Conservation (phyloP, 306 rosid genomes). For the Crataegus laevigata region DNA sequence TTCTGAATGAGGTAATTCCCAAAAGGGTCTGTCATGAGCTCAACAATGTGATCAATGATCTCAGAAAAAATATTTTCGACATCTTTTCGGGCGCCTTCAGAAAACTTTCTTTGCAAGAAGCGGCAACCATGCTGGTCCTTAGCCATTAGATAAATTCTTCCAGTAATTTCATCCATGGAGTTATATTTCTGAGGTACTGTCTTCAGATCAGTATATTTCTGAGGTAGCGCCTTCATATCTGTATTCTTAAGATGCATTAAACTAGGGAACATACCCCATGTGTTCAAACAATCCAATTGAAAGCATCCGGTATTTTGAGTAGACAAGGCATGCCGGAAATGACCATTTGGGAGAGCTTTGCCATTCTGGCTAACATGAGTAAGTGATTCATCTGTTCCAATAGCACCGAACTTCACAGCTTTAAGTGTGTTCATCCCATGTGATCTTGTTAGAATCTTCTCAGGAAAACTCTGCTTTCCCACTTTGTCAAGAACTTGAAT, state of each 20-base stretch:
- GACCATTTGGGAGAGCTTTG: slow-evolving; percentile 17
- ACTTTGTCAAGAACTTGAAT: slow-evolving; percentile 21
- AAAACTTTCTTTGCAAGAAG: slow-evolving; percentile 44
- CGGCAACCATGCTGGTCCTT: slow-evolving; percentile 61
- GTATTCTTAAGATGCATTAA: slow-evolving; percentile 10
- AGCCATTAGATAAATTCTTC: slow-evolving; percentile 44
- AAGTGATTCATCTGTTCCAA: slow-evolving; percentile 27
- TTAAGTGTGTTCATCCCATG: slow-evolving; percentile 24
- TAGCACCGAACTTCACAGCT: slow-evolving; percentile 24
- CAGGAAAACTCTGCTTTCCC: slow-evolving; percentile 27
- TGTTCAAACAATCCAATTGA: slow-evolving; percentile 15
- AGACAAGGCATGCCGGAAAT: slow-evolving; percentile 12
- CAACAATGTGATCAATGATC: slow-evolving; percentile 41
- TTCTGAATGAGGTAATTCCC: slow-evolving; percentile 59
- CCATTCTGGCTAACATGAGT: slow-evolving; percentile 22
- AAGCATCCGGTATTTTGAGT: slow-evolving; percentile 3
- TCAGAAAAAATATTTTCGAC: slow-evolving; percentile 34
- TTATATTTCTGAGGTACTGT: slow-evolving; percentile 23
- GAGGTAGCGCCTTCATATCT: slow-evolving; percentile 28
- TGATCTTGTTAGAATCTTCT: slow-evolving; percentile 23
- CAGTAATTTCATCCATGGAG: slow-evolving; percentile 37
- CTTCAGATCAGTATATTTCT: slow-evolving; percentile 27
- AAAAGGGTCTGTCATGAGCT: slow-evolving; percentile 57
- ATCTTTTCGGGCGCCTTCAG: slow-evolving; percentile 32
- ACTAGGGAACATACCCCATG: slow-evolving; percentile 12